Percentiles rank a stretch among this genome's conserved stretches.
Conservation (phyloP, 352 stramenopile species). For the Phytophthora podocarpi region DNA sequence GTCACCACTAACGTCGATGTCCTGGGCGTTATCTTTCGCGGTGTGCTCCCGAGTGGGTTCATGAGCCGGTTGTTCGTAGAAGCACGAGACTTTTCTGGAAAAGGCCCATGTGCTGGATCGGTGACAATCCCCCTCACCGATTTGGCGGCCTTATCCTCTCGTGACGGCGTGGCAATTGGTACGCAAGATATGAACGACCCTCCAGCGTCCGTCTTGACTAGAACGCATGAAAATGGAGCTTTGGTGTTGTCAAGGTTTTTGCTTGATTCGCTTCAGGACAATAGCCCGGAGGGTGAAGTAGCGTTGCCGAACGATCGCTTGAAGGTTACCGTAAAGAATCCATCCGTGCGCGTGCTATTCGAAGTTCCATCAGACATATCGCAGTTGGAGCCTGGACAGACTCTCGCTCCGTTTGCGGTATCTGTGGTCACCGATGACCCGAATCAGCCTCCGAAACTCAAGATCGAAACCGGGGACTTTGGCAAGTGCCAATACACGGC, state of each 20-base stretch:
- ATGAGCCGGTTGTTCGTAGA: conserved; percentile 60
- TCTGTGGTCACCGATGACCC: conserved; percentile 49
- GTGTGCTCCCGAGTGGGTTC: conserved; percentile 57
- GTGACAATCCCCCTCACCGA: conserved; percentile 67
- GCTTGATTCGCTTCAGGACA: conserved; percentile 19
- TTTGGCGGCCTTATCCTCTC: conserved; percentile 34
- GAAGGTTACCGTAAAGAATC: conserved; percentile 67
- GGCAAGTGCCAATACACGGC: conserved; percentile 75
- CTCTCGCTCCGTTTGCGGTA: conserved; percentile 59
- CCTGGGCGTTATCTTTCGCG: conserved; percentile 61
- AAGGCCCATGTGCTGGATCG: conserved; percentile 63
- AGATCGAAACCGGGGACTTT: conserved; percentile 66
- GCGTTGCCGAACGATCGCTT: conserved; percentile 49
- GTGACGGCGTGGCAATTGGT: conserved; percentile 17
- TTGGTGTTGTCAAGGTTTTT: conserved; percentile 70
- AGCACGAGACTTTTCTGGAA: conserved; percentile 60
- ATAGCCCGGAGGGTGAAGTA: background rate
- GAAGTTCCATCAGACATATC: conserved; percentile 57
- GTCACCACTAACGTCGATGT: conserved; percentile 70
- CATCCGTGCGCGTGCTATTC: conserved; percentile 63
- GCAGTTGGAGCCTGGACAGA: conserved; percentile 39
- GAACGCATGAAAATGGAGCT: conserved; percentile 60
- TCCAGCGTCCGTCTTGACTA: conserved; percentile 14
- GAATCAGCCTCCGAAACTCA: conserved; percentile 45
- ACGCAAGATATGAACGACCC: background rate